Base-by-base conservation (phyloP, 2,329 filamentous ascomycete species). In the Hypoxylon sp. region DNA sequence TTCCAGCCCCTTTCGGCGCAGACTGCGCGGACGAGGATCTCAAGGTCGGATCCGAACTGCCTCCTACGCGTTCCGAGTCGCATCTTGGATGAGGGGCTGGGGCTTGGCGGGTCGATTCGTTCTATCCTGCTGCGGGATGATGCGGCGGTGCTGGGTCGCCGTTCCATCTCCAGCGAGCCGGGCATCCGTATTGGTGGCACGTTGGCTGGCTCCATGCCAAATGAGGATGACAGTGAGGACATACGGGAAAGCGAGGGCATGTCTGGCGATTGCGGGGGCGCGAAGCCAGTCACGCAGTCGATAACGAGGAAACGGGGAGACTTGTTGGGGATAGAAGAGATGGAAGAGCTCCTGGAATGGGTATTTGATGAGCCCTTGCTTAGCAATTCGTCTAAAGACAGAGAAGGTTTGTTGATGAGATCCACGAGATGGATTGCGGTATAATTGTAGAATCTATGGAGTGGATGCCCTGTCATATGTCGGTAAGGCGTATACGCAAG, bases 1-100 rank as follows among this genome's bases (percentile, higher is more conserved):
- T 93, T 91, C 84, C 90, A 90, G 2, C 92, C 92, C 72, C 86
- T 88, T 75, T 92, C 89, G 0, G 92, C 90, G 76, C 92, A 94
- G 71, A 93, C 84, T 1, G 92, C 91, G 53, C 92, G 83, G 1
- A 90, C 90, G 57, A 94, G 80, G 7, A 94, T 85, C 78, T 93
- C 91, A 75, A 92, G 82, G 73, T 91, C 89, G 11, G 88, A 90
- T 0, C 87, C 87, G 62, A 87, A 88, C 42, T 89, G 86, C 24
- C 89, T 82, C 66, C 85, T 82, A 27, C 86, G 80, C 2, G 86
- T 86, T 75, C 87, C 86, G 42, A 86, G 82, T 72, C 86, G 85
- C 86, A 88, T 88, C 72, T 84, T 83, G 32, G 82, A 80, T 15
- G 82, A 80, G 15, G 82, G 81, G 11, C 65, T 63, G 8, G 73